Percentiles rank a stretch among this genome's conserved stretches.
These are phyloP conservation scores for Inga laurina DNA, from an alignment of 306 rosid genomes.

Conservation along the genomic window DNA sequence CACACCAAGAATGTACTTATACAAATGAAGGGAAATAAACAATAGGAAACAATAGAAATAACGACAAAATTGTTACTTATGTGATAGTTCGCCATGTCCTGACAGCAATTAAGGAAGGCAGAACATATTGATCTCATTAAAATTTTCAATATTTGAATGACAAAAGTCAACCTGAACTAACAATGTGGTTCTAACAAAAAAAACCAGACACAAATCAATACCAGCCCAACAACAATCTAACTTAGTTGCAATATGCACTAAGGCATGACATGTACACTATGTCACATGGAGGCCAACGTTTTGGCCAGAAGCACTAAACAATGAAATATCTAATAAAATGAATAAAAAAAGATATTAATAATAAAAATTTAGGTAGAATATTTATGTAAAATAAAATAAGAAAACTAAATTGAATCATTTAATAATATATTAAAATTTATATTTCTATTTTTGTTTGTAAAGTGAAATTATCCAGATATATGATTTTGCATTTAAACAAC, in stretches of 20 bases:
- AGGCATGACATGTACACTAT: constrained; percentile 24
- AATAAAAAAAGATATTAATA: too few species aligned
- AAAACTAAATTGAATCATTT: too few species aligned
- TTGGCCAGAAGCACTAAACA: not conserved
- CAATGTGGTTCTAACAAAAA: constrained; percentile 24
- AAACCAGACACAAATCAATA: constrained; percentile 16
- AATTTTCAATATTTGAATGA: constrained; percentile 22
- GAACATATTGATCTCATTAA: not conserved
- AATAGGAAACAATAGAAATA: not conserved
- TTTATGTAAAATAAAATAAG: too few species aligned
- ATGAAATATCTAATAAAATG: too few species aligned
- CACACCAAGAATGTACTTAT: not conserved
- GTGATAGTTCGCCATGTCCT: constrained; percentile 9
- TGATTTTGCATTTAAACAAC: too few species aligned
- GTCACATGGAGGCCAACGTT: constrained; percentile 18
- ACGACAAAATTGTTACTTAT: not conserved
- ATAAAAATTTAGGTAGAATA: too few species aligned
- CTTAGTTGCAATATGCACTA: constrained; percentile 15
- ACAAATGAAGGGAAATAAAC: not conserved
- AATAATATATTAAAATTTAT: too few species aligned
- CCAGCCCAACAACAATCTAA: constrained; percentile 30
- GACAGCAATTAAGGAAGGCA: constrained; percentile 17
- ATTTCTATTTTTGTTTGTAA: too few species aligned
- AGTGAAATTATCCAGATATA: too few species aligned
- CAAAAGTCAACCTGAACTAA: constrained; percentile 25